Evolutionary conservation across 1,139 yeast species (phyloP).

Genomic region (Candida sanyaensis): DNA sequence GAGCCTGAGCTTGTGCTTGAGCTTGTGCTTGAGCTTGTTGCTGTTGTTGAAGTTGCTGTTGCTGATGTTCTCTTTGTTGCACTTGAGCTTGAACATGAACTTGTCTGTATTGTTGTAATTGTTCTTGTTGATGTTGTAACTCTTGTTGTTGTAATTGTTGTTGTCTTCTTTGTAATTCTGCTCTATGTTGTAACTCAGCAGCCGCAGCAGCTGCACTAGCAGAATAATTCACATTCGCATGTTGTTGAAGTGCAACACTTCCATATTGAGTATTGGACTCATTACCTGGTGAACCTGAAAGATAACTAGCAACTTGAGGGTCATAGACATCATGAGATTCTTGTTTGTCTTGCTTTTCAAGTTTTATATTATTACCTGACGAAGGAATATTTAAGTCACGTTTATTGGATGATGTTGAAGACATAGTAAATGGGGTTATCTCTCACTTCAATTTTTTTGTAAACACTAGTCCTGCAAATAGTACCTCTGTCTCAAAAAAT

Average conservation of each 20-base stretch:
- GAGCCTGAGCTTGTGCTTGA: slow-evolving; percentile 5
- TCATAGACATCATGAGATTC: slow-evolving; percentile 10
- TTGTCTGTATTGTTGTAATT: slow-evolving; percentile 18
- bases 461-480: slow-evolving; percentile 7
- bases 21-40: background rate
- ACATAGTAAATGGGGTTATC: background rate
- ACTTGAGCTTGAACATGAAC: slow-evolving; percentile 13
- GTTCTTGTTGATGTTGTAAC: slow-evolving; percentile 22
- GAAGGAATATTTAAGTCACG: slow-evolving; percentile 1
- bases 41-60: slow-evolving; percentile 8
- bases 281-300: background rate
- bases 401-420: slow-evolving; percentile 2
- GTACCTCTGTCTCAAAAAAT: background rate
- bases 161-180: slow-evolving; percentile 27
- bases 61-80: slow-evolving; percentile 16
- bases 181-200: slow-evolving; percentile 24
- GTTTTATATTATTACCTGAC: background rate
- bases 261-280: slow-evolving; percentile 3
- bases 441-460: slow-evolving; percentile 3
- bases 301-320: slow-evolving; percentile 12
- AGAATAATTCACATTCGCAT: slow-evolving; percentile 31
- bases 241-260: slow-evolving; percentile 35
- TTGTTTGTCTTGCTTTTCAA: slow-evolving; percentile 1
- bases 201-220: slow-evolving; percentile 19
- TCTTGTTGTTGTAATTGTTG: slow-evolving; percentile 31